phyloP scores from a whole-genome alignment of 1,284 basidiomycete species.

The Hemileia vastatrix region DNA sequence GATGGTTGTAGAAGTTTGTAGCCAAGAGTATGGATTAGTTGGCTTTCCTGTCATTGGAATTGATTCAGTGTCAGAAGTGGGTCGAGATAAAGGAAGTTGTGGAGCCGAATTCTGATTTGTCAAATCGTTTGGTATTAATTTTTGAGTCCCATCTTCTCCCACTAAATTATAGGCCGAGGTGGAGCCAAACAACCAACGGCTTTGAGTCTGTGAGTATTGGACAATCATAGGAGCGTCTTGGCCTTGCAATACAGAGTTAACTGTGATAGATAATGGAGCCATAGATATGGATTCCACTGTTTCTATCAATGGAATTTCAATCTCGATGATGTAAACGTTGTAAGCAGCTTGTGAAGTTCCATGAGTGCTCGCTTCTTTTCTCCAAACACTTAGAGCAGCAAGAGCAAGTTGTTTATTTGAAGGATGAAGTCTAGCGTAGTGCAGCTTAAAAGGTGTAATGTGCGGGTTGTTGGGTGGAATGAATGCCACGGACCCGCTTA shows the following conservation, averaged over 20 bases:
- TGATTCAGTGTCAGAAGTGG: too few species aligned
- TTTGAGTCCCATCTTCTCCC: neutral
- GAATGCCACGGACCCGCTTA: neutral
- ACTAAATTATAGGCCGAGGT: neutral
- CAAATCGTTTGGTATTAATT: neutral
- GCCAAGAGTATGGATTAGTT: constrained; percentile 32
- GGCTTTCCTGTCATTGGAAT: too few species aligned
- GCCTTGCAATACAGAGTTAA: too few species aligned
- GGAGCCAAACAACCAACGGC: constrained; percentile 8
- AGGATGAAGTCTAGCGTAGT: neutral
- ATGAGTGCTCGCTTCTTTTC: too few species aligned
- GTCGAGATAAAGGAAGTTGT: neutral
- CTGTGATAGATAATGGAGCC: too few species aligned
- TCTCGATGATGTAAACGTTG: too few species aligned
- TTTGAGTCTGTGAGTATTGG: neutral
- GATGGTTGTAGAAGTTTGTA: constrained; percentile 35
- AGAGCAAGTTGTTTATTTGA: neutral
- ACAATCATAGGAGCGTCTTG: too few species aligned
- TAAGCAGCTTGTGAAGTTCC: too few species aligned
- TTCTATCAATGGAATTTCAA: too few species aligned
- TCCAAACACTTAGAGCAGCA: neutral
- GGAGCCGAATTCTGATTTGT: neutral
- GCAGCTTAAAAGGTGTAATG: neutral
- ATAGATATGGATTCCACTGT: too few species aligned
- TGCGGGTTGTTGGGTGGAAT: neutral